Base-by-base conservation (phyloP, 1,284 basidiomycete species). In the Coriolopsis trogii region DNA sequence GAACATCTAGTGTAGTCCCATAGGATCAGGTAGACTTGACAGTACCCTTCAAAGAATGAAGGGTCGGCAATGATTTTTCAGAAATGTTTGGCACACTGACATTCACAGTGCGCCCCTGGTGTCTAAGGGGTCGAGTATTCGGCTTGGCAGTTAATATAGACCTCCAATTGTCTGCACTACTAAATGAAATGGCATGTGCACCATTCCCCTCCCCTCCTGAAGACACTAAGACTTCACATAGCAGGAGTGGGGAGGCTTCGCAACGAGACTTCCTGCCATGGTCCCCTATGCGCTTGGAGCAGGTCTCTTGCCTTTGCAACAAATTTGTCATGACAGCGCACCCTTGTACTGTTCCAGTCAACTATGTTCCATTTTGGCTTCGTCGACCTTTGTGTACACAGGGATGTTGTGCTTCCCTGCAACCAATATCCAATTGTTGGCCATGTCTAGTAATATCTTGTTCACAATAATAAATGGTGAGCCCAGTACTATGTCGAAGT, bases 401-500 rank as follows among this genome's bases (percentile, higher is more conserved):
- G 41, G 30, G 0, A 60, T 18, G 5, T n/a, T n/a, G n/a, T n/a
- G n/a, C n/a, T n/a, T 9, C 30, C 15, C 2, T 49, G 50, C 9
- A 28, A 23, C 12, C 52, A 31, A 4, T 23, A 20, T 33, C 61
- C 53, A 2, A 8, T 36, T 23, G 55, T 20, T 6, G 46, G 37
- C 21, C 59, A 71, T 66, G 41, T 69, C 65, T 3, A 70, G 46
- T 4, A 53, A n/a, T 0, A 68, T 56, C 5, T 59, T 55, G 30
- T 66, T 51, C 23, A 56, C 29, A 9, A 42, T 46, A 48, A 69
- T 60, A 50, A 67, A 70, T n/a, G 63, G 62, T 1, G 66, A 66
- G 1, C 68, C 67, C 3, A 71, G 44, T 1, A 72, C 57, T 0
- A 70, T 50, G 49, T 71, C 67, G n/a, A 69, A 57, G 26, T 66